Percentiles rank a stretch among this genome's conserved stretches.
phyloP scores from a whole-genome alignment of 139 green algal species.

The Coelastrella sp. region DNA sequence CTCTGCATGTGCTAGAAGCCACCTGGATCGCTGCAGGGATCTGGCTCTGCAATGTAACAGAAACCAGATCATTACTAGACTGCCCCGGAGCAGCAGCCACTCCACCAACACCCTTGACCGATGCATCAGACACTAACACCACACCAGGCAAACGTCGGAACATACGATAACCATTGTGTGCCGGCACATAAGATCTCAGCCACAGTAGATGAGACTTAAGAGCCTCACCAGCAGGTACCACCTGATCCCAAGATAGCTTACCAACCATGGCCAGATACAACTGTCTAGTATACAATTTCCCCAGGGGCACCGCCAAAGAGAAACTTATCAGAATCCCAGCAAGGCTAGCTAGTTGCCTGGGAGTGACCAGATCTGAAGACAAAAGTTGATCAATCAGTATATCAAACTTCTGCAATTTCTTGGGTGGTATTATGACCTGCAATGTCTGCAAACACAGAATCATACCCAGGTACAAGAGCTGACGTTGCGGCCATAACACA shows the following conservation, averaged over 20 bases:
- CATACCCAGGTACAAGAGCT: conserved; percentile 8
- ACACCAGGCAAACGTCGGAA: background rate
- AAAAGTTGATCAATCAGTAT: background rate
- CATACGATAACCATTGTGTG: conserved; percentile 13
- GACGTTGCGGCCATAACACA: background rate
- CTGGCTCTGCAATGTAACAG: conserved; percentile 1
- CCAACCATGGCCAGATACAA: background rate
- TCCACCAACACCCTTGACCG: conserved; percentile 27
- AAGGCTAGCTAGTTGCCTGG: conserved; percentile 4
- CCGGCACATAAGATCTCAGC: background rate
- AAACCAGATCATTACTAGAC: background rate
- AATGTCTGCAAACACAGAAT: background rate
- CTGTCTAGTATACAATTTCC: conserved; percentile 6
- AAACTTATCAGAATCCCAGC: conserved; percentile 10
- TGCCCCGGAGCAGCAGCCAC: background rate
- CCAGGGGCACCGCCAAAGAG: background rate
- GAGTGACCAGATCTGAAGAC: background rate
- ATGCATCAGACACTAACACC: conserved; percentile 17
- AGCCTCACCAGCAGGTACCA: background rate
- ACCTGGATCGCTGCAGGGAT: background rate
- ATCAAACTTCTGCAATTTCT: conserved; percentile 32
- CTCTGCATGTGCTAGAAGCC: conserved; percentile 20
- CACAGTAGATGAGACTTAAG: background rate
- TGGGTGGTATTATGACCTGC: background rate
- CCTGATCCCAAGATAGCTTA: conserved; percentile 1